Evolutionary conservation across 2,329 filamentous ascomycete species (phyloP).

Genomic region (Magnaporthiopsis poae): DNA sequence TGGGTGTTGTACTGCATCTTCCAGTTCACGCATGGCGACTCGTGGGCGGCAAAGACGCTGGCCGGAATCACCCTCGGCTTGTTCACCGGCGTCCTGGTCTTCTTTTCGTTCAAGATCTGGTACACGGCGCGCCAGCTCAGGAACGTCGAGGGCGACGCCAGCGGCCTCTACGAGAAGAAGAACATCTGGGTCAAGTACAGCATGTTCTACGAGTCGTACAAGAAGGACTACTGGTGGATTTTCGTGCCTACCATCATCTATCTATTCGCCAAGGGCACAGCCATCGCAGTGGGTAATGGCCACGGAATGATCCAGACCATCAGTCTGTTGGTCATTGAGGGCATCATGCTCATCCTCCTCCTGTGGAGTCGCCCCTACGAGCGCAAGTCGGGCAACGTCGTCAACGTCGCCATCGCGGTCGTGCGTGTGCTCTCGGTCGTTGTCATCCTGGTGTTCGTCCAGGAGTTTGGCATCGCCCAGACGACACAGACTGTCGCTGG

Average conservation of each 20-base stretch:
- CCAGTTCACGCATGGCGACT: slow-evolving; percentile 88
- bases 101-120: slow-evolving; percentile 80
- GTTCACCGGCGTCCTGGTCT: slow-evolving; percentile 72
- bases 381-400: slow-evolving; percentile 76
- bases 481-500: slow-evolving; percentile 91
- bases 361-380: slow-evolving; percentile 81
- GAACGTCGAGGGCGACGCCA: slow-evolving; percentile 61
- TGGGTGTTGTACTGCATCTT: slow-evolving; percentile 96
- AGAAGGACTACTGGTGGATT: slow-evolving; percentile 91
- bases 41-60: slow-evolving; percentile 79
- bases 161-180: slow-evolving; percentile 76
- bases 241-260: slow-evolving; percentile 85
- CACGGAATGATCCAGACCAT: slow-evolving; percentile 73
- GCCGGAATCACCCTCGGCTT: slow-evolving; percentile 70
- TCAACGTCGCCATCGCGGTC: slow-evolving; percentile 85
- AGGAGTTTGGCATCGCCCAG: slow-evolving; percentile 79
- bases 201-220: slow-evolving; percentile 93
- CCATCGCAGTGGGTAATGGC: slow-evolving; percentile 76
- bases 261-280: slow-evolving; percentile 78
- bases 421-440: slow-evolving; percentile 80
- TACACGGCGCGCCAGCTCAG: slow-evolving; percentile 64
- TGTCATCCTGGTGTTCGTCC: slow-evolving; percentile 86
- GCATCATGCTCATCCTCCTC: slow-evolving; percentile 66
- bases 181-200: slow-evolving; percentile 90
- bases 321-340: slow-evolving; percentile 72